These are phyloP conservation scores for Penicillium digitatum DNA, from an alignment of 2,329 filamentous ascomycete genomes.

Conservation along the genomic window DNA sequence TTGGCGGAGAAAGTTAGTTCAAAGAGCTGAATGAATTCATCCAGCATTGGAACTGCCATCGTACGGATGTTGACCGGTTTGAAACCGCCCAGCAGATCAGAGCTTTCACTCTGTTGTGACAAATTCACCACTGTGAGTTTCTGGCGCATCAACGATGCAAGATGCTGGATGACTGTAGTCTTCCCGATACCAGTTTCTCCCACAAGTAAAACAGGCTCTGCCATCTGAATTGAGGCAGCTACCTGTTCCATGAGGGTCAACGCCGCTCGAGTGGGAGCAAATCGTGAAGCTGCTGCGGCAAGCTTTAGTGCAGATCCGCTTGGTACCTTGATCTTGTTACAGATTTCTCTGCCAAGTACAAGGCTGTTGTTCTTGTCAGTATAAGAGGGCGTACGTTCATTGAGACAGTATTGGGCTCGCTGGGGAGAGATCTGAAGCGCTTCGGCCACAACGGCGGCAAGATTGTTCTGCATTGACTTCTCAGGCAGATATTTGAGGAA, in stretches of 20 bases:
- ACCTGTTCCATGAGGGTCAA: constrained; percentile 84
- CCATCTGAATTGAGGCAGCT: constrained; percentile 71
- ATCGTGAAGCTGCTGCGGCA: constrained; percentile 48
- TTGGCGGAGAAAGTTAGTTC: constrained; percentile 78
- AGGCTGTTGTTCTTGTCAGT: constrained; percentile 58
- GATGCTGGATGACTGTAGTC: constrained; percentile 89
- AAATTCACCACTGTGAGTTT: constrained; percentile 91
- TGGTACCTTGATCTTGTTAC: constrained; percentile 55
- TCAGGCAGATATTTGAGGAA: constrained; percentile 79
- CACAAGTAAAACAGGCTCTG: constrained; percentile 91
- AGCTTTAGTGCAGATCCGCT: constrained; percentile 44
- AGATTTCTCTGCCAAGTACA: constrained; percentile 61
- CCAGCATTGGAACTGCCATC: constrained; percentile 81
- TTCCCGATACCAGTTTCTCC: constrained; percentile 98
- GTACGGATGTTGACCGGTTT: constrained; percentile 91
- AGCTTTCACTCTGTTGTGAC: constrained; percentile 95
- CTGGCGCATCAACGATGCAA: constrained; percentile 77
- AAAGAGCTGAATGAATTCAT: constrained; percentile 90
- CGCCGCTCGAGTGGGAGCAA: constrained; percentile 84
- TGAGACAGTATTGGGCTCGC: constrained; percentile 71
- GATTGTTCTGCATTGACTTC: constrained; percentile 50
- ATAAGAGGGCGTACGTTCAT: constrained; percentile 66
- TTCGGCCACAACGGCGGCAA: constrained; percentile 69
- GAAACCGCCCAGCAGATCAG: constrained; percentile 92
- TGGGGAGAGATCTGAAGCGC: constrained; percentile 83